Evolutionary conservation across 1,284 basidiomycete species (phyloP).

Genomic region (Ceratobasidium sp.): DNA sequence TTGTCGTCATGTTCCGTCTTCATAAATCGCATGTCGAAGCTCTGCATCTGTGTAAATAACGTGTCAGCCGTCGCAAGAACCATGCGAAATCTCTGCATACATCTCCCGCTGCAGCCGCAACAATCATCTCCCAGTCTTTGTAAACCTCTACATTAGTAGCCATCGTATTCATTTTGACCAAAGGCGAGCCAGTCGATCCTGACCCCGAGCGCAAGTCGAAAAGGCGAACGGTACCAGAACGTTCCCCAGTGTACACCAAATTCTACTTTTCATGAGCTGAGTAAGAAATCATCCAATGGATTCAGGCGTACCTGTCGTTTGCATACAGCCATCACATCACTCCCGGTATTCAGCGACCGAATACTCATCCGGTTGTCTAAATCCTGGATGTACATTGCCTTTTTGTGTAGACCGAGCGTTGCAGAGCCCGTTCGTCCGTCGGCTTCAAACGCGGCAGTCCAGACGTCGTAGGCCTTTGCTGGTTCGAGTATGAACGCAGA

Average conservation of each 20-base stretch:
- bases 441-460: conserved; percentile 36
- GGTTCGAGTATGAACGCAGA: conserved; percentile 42
- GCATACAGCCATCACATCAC: conserved; percentile 40
- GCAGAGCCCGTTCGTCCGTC: conserved; percentile 39
- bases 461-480: conserved; percentile 36
- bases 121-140: conserved; percentile 35
- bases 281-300: background rate
- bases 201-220: conserved; percentile 34
- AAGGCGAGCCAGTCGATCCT: conserved; percentile 33
- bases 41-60: conserved; percentile 7
- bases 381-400: conserved; percentile 41
- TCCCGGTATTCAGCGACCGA: conserved; percentile 34
- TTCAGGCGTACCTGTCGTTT: conserved; percentile 20
- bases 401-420: conserved; percentile 28
- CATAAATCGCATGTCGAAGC: conserved; percentile 44
- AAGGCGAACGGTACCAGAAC: conserved; percentile 36
- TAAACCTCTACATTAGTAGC: conserved; percentile 36
- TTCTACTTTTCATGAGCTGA: conserved; percentile 1
- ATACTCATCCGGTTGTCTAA: conserved; percentile 39
- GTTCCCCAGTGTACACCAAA: conserved; percentile 32
- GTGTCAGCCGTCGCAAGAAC: conserved; percentile 4
- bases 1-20: conserved; percentile 25
- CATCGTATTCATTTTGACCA: conserved; percentile 38
- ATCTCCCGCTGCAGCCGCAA: conserved; percentile 31
- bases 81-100: background rate